Evolutionary conservation across 1,284 basidiomycete genomes (phyloP), one percentile per base, ranked within the genome.

Genomic region (Ustilago curta): DNA sequence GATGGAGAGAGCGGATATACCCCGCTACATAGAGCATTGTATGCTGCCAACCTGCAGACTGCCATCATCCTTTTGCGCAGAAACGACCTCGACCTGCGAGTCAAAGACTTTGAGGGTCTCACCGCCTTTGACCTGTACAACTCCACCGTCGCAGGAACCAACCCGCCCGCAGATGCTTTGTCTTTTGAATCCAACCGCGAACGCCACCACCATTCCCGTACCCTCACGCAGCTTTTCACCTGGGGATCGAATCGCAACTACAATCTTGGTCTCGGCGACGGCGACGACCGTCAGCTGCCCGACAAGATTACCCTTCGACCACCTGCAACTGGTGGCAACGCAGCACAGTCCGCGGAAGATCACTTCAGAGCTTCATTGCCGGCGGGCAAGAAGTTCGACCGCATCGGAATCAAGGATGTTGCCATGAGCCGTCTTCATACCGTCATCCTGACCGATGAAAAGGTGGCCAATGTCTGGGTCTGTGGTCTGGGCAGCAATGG

Each of bases 81-180:
- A 39, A 79, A 88, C 29, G 93, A 96, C 79, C 90, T 90, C 19
- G 94, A 98, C 80, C 85, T 88, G 0, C 87, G 89, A 1, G 79
- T 94, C 61, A 95, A 94, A 84, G 97, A 99, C 81, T 84, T 87
- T 39, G 96, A 98, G 81, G 96, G 95, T 1, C 91, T 97, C 84
- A 94, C 93, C 0, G 90, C 95, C 0, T 95, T 95, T 75, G 96
- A 99, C 81, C 86, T 99, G 27, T 98, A 95, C 87, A 97, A 97
- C 81, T 76, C 80, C 9, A 84, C 83, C 19, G 77, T 84, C 14
- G 60, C 70, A 1, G 82, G 82, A 11, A 83, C 82, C 5, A 80
- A 78, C 56, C 82, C 81, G 0, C 52, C 57, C 7, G 40, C 68
- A 7, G 70, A 76, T 47, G 64, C 73, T 2, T 35, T 76, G 12